Evolutionary conservation across 2,329 filamentous ascomycete species (phyloP).

Genomic region (Davidsoniella virescens): DNA sequence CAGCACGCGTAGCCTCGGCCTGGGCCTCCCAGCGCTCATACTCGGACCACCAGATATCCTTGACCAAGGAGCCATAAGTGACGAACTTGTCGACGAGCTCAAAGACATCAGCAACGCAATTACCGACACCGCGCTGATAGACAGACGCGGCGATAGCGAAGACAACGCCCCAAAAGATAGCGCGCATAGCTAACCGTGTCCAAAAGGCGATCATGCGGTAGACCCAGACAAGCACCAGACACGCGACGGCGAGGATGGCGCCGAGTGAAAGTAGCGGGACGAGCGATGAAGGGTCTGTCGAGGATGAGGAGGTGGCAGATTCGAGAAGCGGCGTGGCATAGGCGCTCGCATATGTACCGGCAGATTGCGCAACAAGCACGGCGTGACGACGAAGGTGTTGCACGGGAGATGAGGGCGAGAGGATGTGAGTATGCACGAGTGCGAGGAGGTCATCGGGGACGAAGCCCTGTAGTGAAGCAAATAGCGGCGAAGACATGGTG

Average conservation of each 20-base stretch:
- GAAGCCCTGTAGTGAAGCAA: conserved; percentile 23
- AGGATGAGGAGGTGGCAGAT: conserved; percentile 20
- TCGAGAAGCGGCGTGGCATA: conserved; percentile 24
- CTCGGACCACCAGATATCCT: conserved; percentile 39
- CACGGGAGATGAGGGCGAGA: conserved; percentile 29
- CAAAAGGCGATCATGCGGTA: conserved; percentile 62
- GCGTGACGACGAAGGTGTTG: conserved; percentile 25
- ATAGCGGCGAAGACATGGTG: background rate
- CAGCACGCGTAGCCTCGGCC: conserved; percentile 18
- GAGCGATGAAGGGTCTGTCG: conserved; percentile 15
- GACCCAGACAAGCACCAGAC: conserved; percentile 30
- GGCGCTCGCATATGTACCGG: conserved; percentile 11
- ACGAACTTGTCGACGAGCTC: conserved; percentile 27
- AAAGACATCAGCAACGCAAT: conserved; percentile 42
- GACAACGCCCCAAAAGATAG: conserved; percentile 49
- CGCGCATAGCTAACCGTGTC: conserved; percentile 46
- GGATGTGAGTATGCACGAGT: conserved; percentile 30
- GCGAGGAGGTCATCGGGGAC: conserved; percentile 29
- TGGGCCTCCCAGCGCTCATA: conserved; percentile 40
- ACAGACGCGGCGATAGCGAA: conserved; percentile 37
- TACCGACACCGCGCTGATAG: conserved; percentile 49
- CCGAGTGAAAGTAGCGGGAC: conserved; percentile 20
- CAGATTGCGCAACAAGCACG: conserved; percentile 16
- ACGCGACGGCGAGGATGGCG: conserved; percentile 19
- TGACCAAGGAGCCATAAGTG: conserved; percentile 31